phyloP scores from a whole-genome alignment of 202 grass and related monocot genomes.

The Setaria viridis region DNA sequence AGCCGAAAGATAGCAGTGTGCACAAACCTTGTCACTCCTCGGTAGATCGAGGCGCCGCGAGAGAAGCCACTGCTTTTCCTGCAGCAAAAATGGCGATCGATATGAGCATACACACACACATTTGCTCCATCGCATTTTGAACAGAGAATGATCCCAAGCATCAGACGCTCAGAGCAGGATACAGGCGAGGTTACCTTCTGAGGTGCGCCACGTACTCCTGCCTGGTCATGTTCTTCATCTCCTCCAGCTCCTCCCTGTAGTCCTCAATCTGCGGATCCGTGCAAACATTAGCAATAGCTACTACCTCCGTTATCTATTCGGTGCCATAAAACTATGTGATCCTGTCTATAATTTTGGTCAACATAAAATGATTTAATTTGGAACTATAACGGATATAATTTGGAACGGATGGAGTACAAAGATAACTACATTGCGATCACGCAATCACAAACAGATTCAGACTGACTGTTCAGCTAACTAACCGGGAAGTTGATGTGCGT shows the following conservation, averaged over 20 bases:
- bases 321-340: too few species aligned
- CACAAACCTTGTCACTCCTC: constrained; percentile 86
- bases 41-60: constrained; percentile 93
- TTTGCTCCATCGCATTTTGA: background rate
- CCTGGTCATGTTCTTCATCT: constrained; percentile 93
- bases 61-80: constrained; percentile 98
- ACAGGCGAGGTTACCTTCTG: constrained; percentile 61
- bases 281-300: background rate
- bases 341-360: too few species aligned
- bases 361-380: too few species aligned
- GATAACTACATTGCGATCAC: background rate
- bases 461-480: background rate
- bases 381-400: too few species aligned
- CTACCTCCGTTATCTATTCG: too few species aligned
- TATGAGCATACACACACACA: background rate
- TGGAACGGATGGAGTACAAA: background rate
- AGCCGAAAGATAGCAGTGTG: background rate
- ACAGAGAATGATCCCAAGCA: background rate
- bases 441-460: background rate
- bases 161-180: background rate
- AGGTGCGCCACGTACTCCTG: constrained; percentile 95
- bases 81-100: background rate
- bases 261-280: constrained; percentile 66
- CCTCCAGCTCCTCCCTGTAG: constrained; percentile 78
- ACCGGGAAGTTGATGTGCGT: constrained; percentile 96